phyloP scores from a whole-genome alignment of 768 basidiomycete genomes.

The Agrocybe praecox region DNA sequence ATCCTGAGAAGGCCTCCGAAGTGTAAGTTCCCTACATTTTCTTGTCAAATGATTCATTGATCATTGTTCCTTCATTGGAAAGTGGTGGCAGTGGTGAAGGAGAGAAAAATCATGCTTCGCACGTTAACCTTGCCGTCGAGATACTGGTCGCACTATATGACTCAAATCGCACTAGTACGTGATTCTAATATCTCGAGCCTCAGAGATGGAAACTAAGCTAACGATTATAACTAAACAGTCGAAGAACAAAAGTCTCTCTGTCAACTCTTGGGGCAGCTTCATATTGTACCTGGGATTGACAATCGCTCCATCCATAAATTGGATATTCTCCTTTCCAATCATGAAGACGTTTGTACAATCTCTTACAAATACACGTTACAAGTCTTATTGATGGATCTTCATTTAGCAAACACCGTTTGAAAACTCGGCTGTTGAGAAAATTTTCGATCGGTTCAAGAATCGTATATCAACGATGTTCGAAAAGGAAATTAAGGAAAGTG shows the following conservation, averaged over 20 bases:
- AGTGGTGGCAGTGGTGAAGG: conserved; percentile 19
- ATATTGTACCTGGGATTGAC: conserved; percentile 44
- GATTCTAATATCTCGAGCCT: neutral
- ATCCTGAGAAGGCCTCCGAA: conserved; percentile 71
- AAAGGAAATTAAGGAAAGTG: conserved; percentile 40
- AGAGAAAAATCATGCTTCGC: conserved; percentile 33
- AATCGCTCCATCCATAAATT: conserved; percentile 45
- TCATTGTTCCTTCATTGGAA: conserved; percentile 13
- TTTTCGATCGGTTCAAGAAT: conserved; percentile 56
- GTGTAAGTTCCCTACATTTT: conserved; percentile 26
- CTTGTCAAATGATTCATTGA: neutral
- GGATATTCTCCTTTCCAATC: conserved; percentile 48
- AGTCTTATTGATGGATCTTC: neutral
- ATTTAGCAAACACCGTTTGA: conserved; percentile 60
- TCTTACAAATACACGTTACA: neutral
- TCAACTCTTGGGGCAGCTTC: conserved; percentile 63
- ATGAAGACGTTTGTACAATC: conserved; percentile 43
- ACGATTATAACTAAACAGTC: conserved; percentile 32
- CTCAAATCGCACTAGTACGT: conserved; percentile 46
- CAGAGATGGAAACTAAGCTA: neutral
- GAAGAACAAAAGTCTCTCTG: conserved; percentile 66
- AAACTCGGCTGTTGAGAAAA: conserved; percentile 53
- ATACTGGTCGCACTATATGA: conserved; percentile 52
- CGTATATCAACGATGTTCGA: conserved; percentile 45
- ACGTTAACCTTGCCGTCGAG: conserved; percentile 61